Evolutionary conservation across 306 rosid genomes (phyloP), one percentile per base, ranked within the genome.

Genomic region (Cicer pinnatifidum): DNA sequence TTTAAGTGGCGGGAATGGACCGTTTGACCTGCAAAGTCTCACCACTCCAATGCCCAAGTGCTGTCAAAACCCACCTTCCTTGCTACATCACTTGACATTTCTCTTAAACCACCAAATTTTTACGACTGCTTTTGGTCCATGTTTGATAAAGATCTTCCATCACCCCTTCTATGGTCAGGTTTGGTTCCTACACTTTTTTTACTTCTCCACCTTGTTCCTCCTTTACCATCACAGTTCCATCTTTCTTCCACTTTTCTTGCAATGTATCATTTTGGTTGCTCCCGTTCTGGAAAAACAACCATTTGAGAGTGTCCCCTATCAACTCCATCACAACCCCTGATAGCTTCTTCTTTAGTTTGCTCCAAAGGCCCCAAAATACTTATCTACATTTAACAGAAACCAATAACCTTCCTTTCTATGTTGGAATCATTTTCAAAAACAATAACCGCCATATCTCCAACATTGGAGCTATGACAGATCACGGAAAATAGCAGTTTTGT

Each of bases 131-230:
- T 53, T 17, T 35, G 11, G 64, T 35, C 64, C 16, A 12, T 11
- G 17, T 28, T 11, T 28, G 39, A 58, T 12, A 5, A 58, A 58
- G 39, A 7, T 57, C 41, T 57, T 11, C 40, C 41, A 6, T 28
- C 15, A 57, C 40, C 15, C 5, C 64, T 57, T 57, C 40, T 28
- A 58, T 6, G 64, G 64, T 11, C 41, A 28, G 41, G 41, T 28
- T 58, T 58, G 64, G 39, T 28, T 58, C 64, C 8, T 58, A 23
- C 64, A 33, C 16, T 6, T 28, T 57, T 58, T 41, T 58, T 58
- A 58, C 41, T 28, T 58, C 59, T 16, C 59, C 40, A 2, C 41
- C 17, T 58, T 58, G 41, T 58, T 58, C 16, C 64, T 28, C 41
- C 64, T 58, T 15, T 1, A 58, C 33, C 13, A 28, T 35, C 65